Evolutionary conservation across 2,329 filamentous ascomycete genomes (phyloP).

Genomic region (Venturia carpophila): DNA sequence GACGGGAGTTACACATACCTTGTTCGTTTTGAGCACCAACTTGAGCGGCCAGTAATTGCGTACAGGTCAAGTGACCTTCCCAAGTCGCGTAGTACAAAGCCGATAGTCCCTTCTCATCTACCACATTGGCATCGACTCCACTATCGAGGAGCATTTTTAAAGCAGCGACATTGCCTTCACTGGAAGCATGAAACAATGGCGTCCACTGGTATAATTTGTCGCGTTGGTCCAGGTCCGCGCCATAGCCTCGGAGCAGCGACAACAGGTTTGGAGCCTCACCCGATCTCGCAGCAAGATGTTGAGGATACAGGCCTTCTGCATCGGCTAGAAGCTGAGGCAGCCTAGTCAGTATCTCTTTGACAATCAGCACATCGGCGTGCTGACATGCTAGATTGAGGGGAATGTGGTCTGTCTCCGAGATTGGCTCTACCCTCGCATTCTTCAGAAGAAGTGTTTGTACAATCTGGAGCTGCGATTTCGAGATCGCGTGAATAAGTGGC

Average conservation of each 20-base stretch:
- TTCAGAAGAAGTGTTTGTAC: slow-evolving; percentile 67
- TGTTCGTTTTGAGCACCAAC: background rate
- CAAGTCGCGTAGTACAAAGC: slow-evolving; percentile 98
- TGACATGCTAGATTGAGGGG: slow-evolving; percentile 93
- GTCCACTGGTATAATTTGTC: slow-evolving; percentile 99
- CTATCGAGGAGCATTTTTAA: slow-evolving; percentile 72
- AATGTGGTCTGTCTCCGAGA: slow-evolving; percentile 82
- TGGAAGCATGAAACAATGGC: slow-evolving; percentile 89
- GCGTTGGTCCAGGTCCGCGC: slow-evolving; percentile 76
- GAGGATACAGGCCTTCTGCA: slow-evolving; percentile 92
- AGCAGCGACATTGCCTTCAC: slow-evolving; percentile 88
- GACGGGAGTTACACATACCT: background rate
- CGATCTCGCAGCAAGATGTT: slow-evolving; percentile 88
- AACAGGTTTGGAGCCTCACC: slow-evolving; percentile 74
- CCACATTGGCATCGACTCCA: slow-evolving; percentile 67
- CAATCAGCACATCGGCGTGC: slow-evolving; percentile 77
- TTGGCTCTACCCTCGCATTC: slow-evolving; percentile 73
- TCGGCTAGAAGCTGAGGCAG: slow-evolving; percentile 81
- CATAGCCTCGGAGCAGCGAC: slow-evolving; percentile 71
- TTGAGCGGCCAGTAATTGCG: slow-evolving; percentile 60
- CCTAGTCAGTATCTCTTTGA: slow-evolving; percentile 73
- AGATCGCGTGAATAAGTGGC: slow-evolving; percentile 88
- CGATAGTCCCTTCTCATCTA: slow-evolving; percentile 87
- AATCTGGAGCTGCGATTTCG: slow-evolving; percentile 74
- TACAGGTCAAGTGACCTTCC: slow-evolving; percentile 93